Evolutionary conservation across 805 yeast species (phyloP).

Genomic region (Sungouiella blattae): DNA sequence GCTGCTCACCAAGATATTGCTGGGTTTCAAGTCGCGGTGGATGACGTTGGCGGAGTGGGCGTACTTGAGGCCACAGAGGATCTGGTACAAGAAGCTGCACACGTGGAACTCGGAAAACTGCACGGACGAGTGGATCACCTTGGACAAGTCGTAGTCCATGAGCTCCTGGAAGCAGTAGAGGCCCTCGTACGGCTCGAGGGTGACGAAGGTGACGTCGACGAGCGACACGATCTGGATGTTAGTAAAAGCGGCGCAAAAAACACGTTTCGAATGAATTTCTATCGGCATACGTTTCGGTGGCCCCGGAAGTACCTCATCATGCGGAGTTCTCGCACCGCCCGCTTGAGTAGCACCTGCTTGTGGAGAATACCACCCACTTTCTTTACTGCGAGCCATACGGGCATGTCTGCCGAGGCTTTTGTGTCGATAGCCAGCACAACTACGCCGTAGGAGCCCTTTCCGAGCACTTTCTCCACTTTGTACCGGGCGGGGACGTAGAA

Average conservation of each 20-base stretch:
- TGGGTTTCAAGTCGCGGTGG: slow-evolving; percentile 91
- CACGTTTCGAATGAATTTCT: background rate
- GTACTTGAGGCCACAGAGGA: slow-evolving; percentile 81
- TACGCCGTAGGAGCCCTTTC: slow-evolving; percentile 84
- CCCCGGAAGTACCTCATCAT: slow-evolving; percentile 82
- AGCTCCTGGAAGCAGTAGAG: slow-evolving; percentile 86
- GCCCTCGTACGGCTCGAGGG: slow-evolving; percentile 71
- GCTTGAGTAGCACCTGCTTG: slow-evolving; percentile 61
- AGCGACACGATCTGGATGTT: slow-evolving; percentile 58
- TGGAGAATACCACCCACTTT: slow-evolving; percentile 70
- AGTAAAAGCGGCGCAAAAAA: slow-evolving; percentile 6
- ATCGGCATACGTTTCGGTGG: slow-evolving; percentile 62
- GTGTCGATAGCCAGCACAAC: slow-evolving; percentile 72
- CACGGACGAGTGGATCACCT: slow-evolving; percentile 72
- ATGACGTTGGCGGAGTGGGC: slow-evolving; percentile 90
- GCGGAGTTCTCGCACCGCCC: slow-evolving; percentile 82
- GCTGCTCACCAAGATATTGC: slow-evolving; percentile 73
- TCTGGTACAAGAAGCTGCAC: slow-evolving; percentile 71
- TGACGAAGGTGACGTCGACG: slow-evolving; percentile 69
- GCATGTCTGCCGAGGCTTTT: slow-evolving; percentile 22
- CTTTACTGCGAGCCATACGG: slow-evolving; percentile 65
- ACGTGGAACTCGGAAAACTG: slow-evolving; percentile 84
- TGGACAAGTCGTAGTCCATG: slow-evolving; percentile 75
- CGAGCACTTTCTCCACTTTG: slow-evolving; percentile 54
- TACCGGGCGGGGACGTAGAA: slow-evolving; percentile 65